Base-by-base conservation (phyloP, 148 eudicot genomes). In the Cornus controversa region DNA sequence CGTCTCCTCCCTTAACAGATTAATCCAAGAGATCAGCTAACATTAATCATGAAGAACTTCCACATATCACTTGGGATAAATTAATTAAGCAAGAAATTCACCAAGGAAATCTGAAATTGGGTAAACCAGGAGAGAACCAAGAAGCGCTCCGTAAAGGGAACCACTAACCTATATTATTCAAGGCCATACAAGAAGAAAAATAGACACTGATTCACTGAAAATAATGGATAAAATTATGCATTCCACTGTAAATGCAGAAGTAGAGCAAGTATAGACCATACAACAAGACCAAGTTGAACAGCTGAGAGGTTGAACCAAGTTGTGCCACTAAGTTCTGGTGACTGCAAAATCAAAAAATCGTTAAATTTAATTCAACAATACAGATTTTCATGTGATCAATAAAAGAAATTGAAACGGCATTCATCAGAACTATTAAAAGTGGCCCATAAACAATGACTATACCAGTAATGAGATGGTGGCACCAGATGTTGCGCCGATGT, bases 401-500 rank as follows among this genome's bases (percentile, higher is more conserved):
- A 54, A 54, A 54, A 54, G 20, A 54, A 10, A 54, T 31, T 31
- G 34, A 31, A 31, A 5, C 34, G 34, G 34, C 34, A 26, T 27
- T 5, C 31, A 54, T 27, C 10, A 77, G 18, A 57, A 81, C 34
- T 53, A 24, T 18, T 77, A n/a, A 22, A 72, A 71, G 47, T 42
- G 68, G 22, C 37, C 45, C 58, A 40, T 67, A 15, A 42, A 76
- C 29, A 47, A 23, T 29, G 76, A 28, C 18, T 27, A 68, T 79
- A 93, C 98, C 98, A 86, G 99, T 80, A 96, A 79, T 63, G 99
- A 91, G 77, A 96, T 79, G 26, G 98, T 85, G 73, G 98, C 99
- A 85, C 98, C 94, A 80, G 99, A 96, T 71, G 99, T 96, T 78
- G 99, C 98, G 83, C 99, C 99, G 78, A 96, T 93, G 78, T 96